Evolutionary conservation across 2,329 filamentous ascomycete genomes (phyloP), one percentile per base, ranked within the genome.

Genomic region (Ampelomyces quisqualis): DNA sequence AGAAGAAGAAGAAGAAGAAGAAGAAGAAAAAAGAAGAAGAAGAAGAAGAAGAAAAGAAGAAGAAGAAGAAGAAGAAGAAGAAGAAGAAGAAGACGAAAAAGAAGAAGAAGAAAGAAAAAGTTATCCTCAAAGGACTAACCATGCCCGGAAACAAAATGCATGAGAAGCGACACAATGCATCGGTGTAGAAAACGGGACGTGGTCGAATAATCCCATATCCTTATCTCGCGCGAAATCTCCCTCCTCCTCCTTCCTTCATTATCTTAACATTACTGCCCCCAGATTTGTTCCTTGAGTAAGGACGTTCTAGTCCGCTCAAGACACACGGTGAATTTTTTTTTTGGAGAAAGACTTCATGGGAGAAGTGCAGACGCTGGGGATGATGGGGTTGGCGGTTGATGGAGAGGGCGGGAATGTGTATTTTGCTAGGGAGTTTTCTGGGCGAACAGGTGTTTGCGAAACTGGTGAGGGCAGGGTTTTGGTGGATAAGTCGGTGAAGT

Each of bases 141-240:
- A 38, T 38, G 38, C 50, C 50, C 14, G 38, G 42, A 3, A 47
- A 51, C n/a, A 27, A 11, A 49, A 7, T 40, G 47, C 14, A 34
- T 53, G 11, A 31, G 30, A 1, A 32, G 19, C 2, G 40, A 34
- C 8, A 29, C 29, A 5, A 17, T 53, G 6, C 49, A 27, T 23
- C 45, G 48, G 42, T 7, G n/a, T 6, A n/a, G 47, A 53, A 32
- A 34, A 28, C 3, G 47, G 40, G 2, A 33, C 43, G 5, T 44
- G 44, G 47, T 35, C 18, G 20, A 37, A 18, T n/a, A 48, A 42
- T 0, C 35, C 47, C 7, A 49, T 45, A 2, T 29, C 45, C 4
- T 33, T 53, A 23, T 44, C 21, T 20, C 29, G 17, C 23, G 30
- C 26, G 11, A 20, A 11, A 19, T 28, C 15, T 8, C 23, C n/a